Percentiles rank a stretch among this genome's conserved stretches.
phyloP scores from a whole-genome alignment of 768 basidiomycete genomes.

The Pleurotus salmoneostramineus region DNA sequence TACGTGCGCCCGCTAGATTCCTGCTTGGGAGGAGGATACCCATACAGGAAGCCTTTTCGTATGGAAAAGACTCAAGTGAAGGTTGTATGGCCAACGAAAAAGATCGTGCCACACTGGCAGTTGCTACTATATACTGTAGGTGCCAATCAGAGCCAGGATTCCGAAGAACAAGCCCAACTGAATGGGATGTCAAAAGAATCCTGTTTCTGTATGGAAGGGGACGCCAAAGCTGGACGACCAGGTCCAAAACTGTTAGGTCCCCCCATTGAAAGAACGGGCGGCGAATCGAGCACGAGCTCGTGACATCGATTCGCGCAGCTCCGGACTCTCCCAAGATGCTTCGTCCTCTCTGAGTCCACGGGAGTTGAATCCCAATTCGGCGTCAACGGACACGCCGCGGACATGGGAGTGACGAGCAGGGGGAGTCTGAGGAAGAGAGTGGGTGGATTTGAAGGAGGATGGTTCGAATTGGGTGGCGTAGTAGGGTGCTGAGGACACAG shows the following conservation, averaged over 20 bases:
- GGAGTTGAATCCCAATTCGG: constrained; percentile 18
- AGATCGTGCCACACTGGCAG: neutral
- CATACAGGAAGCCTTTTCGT: neutral
- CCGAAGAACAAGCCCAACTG: neutral
- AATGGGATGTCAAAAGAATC: neutral
- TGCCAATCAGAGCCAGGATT: neutral
- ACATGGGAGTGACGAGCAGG: constrained; percentile 14
- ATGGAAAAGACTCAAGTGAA: neutral
- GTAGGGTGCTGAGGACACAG: constrained; percentile 27
- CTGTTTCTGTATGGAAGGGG: neutral
- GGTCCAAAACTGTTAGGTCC: constrained; percentile 1
- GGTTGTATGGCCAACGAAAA: too few species aligned
- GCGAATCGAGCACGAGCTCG: constrained; percentile 46
- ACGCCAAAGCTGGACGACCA: neutral
- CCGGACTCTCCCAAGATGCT: constrained; percentile 54
- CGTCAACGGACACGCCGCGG: constrained; percentile 32
- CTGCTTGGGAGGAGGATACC: neutral
- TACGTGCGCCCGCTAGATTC: constrained; percentile 4
- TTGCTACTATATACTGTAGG: neutral
- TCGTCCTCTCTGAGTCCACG: constrained; percentile 39
- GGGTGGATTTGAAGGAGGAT: constrained; percentile 19
- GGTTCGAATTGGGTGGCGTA: constrained; percentile 26
- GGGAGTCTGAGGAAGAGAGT: constrained; percentile 8
- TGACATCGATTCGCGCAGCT: constrained; percentile 71
- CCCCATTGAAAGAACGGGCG: constrained; percentile 11